These are phyloP conservation scores for Penicillium sp. DNA, from an alignment of 2,329 filamentous ascomycete genomes.

Conservation along the genomic window DNA sequence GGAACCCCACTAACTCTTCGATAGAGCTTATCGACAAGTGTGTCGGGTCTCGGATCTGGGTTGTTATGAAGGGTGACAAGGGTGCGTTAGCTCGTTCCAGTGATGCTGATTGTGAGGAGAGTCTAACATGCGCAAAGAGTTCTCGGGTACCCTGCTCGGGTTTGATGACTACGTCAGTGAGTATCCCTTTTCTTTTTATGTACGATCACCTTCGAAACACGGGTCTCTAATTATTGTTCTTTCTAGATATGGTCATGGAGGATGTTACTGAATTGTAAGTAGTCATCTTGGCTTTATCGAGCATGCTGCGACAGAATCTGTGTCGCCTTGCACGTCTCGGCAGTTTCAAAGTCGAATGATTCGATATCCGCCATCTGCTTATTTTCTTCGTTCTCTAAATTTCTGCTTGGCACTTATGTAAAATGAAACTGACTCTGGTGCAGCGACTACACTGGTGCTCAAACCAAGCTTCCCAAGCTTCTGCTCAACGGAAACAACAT, in stretches of 20 bases:
- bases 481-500: slow-evolving; percentile 97
- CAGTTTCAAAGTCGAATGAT: neutral
- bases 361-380: neutral
- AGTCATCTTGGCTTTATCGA: neutral
- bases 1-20: slow-evolving; percentile 23
- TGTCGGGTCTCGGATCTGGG: slow-evolving; percentile 96
- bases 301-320: neutral
- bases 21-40: slow-evolving; percentile 98
- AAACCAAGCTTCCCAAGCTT: slow-evolving; percentile 90
- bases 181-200: slow-evolving; percentile 47
- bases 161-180: slow-evolving; percentile 99
- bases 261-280: slow-evolving; percentile 94
- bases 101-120: neutral
- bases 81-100: slow-evolving; percentile 55
- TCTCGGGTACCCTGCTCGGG: slow-evolving; percentile 87
- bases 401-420: neutral
- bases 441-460: slow-evolving; percentile 87
- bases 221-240: slow-evolving; percentile 8
- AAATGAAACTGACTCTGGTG: slow-evolving; percentile 15
- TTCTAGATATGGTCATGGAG: slow-evolving; percentile 91
- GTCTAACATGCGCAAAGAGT: slow-evolving; percentile 62
- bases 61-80: slow-evolving; percentile 99
- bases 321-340: neutral
- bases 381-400: neutral
- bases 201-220: slow-evolving; percentile 5